Conservation (phyloP, 2,329 filamentous ascomycete species). For the Fusarium compactum region DNA sequence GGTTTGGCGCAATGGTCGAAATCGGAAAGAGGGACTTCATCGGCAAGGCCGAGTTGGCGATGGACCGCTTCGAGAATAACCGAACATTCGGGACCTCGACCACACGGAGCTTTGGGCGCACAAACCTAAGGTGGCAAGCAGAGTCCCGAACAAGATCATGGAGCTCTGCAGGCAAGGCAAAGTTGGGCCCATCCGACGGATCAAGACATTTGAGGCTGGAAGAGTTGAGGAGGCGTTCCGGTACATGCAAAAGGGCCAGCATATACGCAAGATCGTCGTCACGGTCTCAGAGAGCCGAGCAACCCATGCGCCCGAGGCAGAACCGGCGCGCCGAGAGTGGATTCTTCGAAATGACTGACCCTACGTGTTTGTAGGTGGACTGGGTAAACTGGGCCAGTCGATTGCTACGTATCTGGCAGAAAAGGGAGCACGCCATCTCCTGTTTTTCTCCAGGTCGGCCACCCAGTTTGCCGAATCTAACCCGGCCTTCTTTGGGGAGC, state of each 20-base stretch:
- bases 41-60: slow-evolving; percentile 56
- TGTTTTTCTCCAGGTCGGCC: slow-evolving; percentile 26
- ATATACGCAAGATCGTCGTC: slow-evolving; percentile 58
- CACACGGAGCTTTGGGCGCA: slow-evolving; percentile 41
- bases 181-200: slow-evolving; percentile 37
- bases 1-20: slow-evolving; percentile 60
- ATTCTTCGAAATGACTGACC: slow-evolving; percentile 22
- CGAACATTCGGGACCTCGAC: slow-evolving; percentile 52
- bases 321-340: slow-evolving; percentile 8
- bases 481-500: slow-evolving; percentile 4
- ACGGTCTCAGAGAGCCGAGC: slow-evolving; percentile 38
- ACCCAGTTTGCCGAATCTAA: slow-evolving; percentile 9
- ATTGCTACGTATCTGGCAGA: slow-evolving; percentile 15
- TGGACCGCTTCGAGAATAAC: slow-evolving; percentile 58
- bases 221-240: slow-evolving; percentile 52
- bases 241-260: slow-evolving; percentile 57
- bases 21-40: slow-evolving; percentile 59
- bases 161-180: slow-evolving; percentile 21
- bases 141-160: slow-evolving; percentile 4
- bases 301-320: neutral
- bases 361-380: slow-evolving; percentile 45
- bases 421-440: slow-evolving; percentile 8
- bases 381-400: slow-evolving; percentile 35
- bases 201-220: slow-evolving; percentile 3
- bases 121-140: slow-evolving; percentile 6